These are phyloP conservation scores for Pleurotus salmoneostramineus DNA, from an alignment of 768 basidiomycete genomes.

Conservation along the genomic window DNA sequence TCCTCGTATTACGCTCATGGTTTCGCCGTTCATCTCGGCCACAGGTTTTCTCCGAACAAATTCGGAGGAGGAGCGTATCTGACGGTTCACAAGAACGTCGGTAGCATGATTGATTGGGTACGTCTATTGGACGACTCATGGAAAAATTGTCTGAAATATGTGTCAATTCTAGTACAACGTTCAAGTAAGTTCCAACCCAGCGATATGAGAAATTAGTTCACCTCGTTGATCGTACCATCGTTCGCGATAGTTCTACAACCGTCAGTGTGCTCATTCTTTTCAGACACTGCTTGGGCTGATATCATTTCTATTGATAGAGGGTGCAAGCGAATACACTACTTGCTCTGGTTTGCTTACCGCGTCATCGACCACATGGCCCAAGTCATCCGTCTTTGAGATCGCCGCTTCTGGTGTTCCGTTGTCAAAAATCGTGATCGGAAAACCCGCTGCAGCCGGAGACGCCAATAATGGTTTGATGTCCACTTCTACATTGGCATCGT, in stretches of 20 bases:
- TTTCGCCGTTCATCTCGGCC: not conserved
- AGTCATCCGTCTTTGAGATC: constrained; percentile 40
- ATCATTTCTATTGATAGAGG: constrained; percentile 24
- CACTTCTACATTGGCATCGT: constrained; percentile 16
- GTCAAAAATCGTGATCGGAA: constrained; percentile 58
- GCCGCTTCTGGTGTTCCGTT: constrained; percentile 38
- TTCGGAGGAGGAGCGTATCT: constrained; percentile 53
- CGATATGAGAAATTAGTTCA: not conserved
- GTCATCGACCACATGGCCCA: constrained; percentile 40
- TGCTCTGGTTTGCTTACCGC: constrained; percentile 33
- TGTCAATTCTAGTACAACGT: constrained; percentile 34
- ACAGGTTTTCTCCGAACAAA: constrained; percentile 37
- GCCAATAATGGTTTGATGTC: constrained; percentile 37
- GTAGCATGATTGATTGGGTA: constrained; percentile 57
- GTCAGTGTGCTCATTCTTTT: constrained; percentile 20
- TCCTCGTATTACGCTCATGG: not conserved
- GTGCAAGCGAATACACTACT: constrained; percentile 38
- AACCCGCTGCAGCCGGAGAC: constrained; percentile 37
- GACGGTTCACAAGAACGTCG: constrained; percentile 49
- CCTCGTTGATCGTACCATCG: constrained; percentile 5
- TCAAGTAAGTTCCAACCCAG: constrained; percentile 33
- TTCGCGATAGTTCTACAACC: constrained; percentile 36
- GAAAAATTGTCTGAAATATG: constrained; percentile 10
- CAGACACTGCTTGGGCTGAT: not conserved
- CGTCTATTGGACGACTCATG: constrained; percentile 8